phyloP scores from a whole-genome alignment of 129 eudicot species.

The Arctium minus region DNA sequence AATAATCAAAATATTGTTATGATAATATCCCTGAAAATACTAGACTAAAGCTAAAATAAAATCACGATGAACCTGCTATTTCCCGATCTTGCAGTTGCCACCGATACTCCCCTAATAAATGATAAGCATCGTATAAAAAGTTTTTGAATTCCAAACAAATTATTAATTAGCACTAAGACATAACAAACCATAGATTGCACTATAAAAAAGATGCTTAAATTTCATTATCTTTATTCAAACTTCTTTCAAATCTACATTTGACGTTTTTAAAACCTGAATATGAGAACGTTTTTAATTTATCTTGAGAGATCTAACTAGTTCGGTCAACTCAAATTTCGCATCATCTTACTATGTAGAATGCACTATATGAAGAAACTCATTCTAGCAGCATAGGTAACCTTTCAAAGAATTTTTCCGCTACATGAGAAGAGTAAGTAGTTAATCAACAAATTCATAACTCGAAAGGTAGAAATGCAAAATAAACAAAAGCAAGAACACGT shows the following conservation, averaged over 20 bases:
- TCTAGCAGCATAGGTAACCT: slow-evolving; percentile 8
- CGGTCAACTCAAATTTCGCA: neutral
- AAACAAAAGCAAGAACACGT: neutral
- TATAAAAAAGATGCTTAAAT: neutral
- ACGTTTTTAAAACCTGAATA: neutral
- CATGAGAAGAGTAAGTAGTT: neutral
- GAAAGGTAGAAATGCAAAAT: neutral
- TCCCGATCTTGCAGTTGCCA: neutral
- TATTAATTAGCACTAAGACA: neutral
- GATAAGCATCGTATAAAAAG: neutral
- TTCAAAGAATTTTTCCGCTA: neutral
- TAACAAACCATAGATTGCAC: neutral
- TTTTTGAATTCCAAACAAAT: neutral
- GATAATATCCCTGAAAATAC: neutral
- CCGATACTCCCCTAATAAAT: neutral
- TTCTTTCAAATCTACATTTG: neutral
- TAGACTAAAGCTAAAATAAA: neutral
- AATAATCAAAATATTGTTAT: neutral
- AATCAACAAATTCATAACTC: slow-evolving; percentile 1
- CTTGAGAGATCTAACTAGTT: neutral
- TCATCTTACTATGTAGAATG: slow-evolving; percentile 5
- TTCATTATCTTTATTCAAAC: neutral
- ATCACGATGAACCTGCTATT: neutral
- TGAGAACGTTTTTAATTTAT: neutral
- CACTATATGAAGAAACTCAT: neutral